Evolutionary conservation across 1,284 basidiomycete genomes (phyloP), one percentile per base, ranked within the genome.

Genomic region (Fomes fomentarius): DNA sequence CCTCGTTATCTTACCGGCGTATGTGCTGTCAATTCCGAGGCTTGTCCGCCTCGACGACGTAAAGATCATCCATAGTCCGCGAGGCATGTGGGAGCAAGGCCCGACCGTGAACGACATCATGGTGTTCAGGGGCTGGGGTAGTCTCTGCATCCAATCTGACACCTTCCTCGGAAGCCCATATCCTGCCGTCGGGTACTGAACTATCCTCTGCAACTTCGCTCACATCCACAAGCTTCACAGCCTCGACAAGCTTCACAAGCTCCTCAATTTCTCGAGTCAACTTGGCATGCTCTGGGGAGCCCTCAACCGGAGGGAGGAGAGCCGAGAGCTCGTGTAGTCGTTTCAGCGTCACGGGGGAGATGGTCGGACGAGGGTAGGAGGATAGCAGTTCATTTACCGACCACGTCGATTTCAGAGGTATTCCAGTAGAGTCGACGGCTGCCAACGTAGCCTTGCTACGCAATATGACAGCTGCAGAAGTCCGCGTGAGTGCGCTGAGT

Each of bases 231-330:
- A 88, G 67, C 66, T 81, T 87, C 48, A 91, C 89, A 5, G 89
- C 89, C 65, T 92, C 89, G 10, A 93, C 89, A 7, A 93, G 74
- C 58, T 78, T 81, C 54, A 91, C 74, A 39, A 93, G 77, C 49
- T 85, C 84, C 62, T 87, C 85, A 59, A 93, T 71, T 56, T 89
- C 84, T 26, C 59, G 56, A 51, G 81, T 83, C 35, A 87, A 69
- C 19, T 69, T 65, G 5, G 66, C 63, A 58, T 84, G 78, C 55
- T 83, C 79, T 4, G 66, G 61, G 0, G 86, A 81, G 37, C 77
- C 80, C 56, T 82, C 74, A 33, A 71, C 65, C 0, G 89, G 90
- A 4, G 87, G 82, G 22, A 79, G 66, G 30, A 93, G 76, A 19
- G 89, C 90, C 44, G 90, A 84, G 33, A 91, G 78, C 39, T 82